phyloP scores from a whole-genome alignment of 2,329 filamentous ascomycete species.

The Alternaria solani region DNA sequence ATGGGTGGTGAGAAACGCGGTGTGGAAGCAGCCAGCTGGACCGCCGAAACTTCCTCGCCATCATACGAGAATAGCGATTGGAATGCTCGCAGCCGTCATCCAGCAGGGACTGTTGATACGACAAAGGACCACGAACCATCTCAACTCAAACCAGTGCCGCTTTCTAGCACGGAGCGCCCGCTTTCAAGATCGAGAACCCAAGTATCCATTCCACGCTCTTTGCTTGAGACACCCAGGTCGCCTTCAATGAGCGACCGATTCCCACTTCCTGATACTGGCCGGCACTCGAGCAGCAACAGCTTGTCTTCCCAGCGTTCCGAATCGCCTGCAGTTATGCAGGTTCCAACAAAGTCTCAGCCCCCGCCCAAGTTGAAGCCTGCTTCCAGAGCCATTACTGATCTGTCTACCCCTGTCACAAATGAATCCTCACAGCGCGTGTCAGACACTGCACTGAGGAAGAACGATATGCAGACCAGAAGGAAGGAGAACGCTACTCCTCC shows the following conservation, averaged over 20 bases:
- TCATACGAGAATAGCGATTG: background rate
- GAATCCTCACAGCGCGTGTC: conserved; percentile 13
- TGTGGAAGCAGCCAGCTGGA: background rate
- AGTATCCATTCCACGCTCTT: conserved; percentile 17
- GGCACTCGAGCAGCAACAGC: conserved; percentile 40
- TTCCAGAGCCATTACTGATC: conserved; percentile 30
- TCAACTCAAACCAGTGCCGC: background rate
- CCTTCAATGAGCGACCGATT: conserved; percentile 57
- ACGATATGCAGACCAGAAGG: conserved; percentile 10
- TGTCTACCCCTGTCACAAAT: conserved; percentile 22
- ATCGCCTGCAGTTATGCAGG: conserved; percentile 24
- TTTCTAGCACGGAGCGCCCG: background rate
- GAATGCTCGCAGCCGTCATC: background rate
- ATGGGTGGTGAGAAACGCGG: background rate
- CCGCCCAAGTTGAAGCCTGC: conserved; percentile 20
- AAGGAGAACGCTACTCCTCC: conserved; percentile 40
- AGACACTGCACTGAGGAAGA: conserved; percentile 14
- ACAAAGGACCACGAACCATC: background rate
- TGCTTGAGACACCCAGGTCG: conserved; percentile 32
- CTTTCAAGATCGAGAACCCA: conserved; percentile 12
- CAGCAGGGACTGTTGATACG: background rate
- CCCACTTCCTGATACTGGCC: conserved; percentile 50
- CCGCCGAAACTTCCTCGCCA: background rate
- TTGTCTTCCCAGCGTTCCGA: conserved; percentile 26
- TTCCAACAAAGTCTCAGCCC: conserved; percentile 19